Evolutionary conservation across 2,329 filamentous ascomycete species (phyloP).

Genomic region (Fusarium dimerum): DNA sequence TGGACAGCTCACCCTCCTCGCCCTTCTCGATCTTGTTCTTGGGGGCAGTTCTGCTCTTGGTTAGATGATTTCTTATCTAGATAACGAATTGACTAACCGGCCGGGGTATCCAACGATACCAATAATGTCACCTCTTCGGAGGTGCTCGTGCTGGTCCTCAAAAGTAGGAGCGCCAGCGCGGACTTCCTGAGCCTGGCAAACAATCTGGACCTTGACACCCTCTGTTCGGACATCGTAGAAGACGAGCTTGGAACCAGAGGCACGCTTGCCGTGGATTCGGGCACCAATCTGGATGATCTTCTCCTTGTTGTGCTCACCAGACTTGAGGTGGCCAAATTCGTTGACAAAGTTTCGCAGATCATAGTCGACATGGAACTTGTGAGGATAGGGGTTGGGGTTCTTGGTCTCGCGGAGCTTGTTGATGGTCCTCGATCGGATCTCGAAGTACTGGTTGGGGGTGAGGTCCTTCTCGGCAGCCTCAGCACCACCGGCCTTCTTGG

Average conservation of each 20-base stretch:
- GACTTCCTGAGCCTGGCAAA: constrained; percentile 84
- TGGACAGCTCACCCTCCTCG: constrained; percentile 77
- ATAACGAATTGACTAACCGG: constrained; percentile 17
- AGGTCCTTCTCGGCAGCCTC: constrained; percentile 63
- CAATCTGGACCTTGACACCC: constrained; percentile 77
- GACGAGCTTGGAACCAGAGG: constrained; percentile 79
- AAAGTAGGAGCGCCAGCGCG: constrained; percentile 68
- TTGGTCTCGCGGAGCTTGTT: constrained; percentile 42
- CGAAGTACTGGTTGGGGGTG: constrained; percentile 76
- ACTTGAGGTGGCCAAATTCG: constrained; percentile 80
- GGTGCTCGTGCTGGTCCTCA: constrained; percentile 83
- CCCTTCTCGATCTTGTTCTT: constrained; percentile 85
- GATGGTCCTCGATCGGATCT: constrained; percentile 85
- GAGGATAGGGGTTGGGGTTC: constrained; percentile 66
- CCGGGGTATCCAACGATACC: constrained; percentile 49
- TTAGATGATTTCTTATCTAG: neutral
- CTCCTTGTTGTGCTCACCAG: constrained; percentile 79
- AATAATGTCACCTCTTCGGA: constrained; percentile 90
- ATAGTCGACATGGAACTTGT: constrained; percentile 85
- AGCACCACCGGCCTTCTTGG: constrained; percentile 51
- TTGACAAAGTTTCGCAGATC: constrained; percentile 78
- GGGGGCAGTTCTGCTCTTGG: constrained; percentile 68
- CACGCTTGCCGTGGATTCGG: constrained; percentile 85
- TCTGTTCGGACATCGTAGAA: constrained; percentile 73
- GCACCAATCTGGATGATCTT: constrained; percentile 77